Conservation (phyloP, 495 filamentous ascomycete genomes). For the Symbiotaphrina buchneri region DNA sequence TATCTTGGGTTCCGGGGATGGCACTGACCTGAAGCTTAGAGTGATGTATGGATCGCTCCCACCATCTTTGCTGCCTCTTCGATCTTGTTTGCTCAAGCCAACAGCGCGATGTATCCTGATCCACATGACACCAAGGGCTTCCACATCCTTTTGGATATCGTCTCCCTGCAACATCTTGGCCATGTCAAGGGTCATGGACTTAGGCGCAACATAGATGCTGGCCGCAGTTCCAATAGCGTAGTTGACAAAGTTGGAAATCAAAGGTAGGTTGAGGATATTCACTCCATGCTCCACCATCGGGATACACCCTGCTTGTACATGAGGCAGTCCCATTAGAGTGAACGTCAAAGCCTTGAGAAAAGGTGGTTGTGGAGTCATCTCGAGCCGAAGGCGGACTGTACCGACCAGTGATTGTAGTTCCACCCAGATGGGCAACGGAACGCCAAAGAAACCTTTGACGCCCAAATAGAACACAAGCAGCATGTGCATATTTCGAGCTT, state of each 20-base stretch:
- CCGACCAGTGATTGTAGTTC: constrained; percentile 72
- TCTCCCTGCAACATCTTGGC: constrained; percentile 79
- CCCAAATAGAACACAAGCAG: constrained; percentile 85
- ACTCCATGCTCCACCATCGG: constrained; percentile 76
- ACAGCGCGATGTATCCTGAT: constrained; percentile 72
- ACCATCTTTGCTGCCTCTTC: constrained; percentile 58
- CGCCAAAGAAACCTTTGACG: constrained; percentile 64
- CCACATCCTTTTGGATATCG: constrained; percentile 68
- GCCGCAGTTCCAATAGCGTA: constrained; percentile 77
- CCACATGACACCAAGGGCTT: constrained; percentile 72
- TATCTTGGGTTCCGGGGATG: constrained; percentile 8
- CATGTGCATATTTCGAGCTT: constrained; percentile 86
- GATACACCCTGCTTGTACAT: constrained; percentile 75
- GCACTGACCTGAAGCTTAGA: constrained; percentile 28
- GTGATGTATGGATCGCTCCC: constrained; percentile 87
- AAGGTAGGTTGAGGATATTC: constrained; percentile 75
- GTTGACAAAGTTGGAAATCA: constrained; percentile 94
- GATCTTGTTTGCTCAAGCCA: constrained; percentile 82
- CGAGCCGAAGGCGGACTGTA: constrained; percentile 59
- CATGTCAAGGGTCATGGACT: constrained; percentile 80
- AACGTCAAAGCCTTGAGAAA: constrained; percentile 85
- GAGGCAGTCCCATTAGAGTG: constrained; percentile 78
- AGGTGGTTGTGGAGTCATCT: constrained; percentile 71
- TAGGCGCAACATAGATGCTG: constrained; percentile 88
- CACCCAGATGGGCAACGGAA: constrained; percentile 73